Conservation (phyloP, 805 yeast genomes). For the Metschnikowia hibisci region DNA sequence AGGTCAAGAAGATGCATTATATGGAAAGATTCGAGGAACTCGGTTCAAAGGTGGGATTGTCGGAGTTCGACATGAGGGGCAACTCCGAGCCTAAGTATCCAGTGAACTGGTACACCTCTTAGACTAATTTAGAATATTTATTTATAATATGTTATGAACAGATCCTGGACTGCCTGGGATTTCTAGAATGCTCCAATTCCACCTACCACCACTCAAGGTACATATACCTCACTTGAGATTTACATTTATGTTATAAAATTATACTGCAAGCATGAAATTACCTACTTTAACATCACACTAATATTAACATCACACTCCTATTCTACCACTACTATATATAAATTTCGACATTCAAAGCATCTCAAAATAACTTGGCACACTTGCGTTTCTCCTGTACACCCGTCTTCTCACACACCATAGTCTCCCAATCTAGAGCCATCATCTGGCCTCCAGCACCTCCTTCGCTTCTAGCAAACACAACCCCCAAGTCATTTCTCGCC, state of each 20-base stretch:
- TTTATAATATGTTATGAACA: not conserved
- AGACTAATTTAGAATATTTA: not conserved
- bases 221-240: too few relatives aligned
- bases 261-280: too few relatives aligned
- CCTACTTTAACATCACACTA: too few relatives aligned
- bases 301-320: too few relatives aligned
- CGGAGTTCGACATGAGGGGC: slow-evolving; percentile 75
- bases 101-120: slow-evolving; percentile 14
- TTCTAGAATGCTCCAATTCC: too few relatives aligned
- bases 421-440: slow-evolving; percentile 94
- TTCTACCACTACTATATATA: not conserved
- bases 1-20: slow-evolving; percentile 56
- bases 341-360: too few relatives aligned
- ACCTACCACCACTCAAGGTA: too few relatives aligned
- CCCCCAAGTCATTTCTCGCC: slow-evolving; percentile 89
- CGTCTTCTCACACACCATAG: slow-evolving; percentile 75
- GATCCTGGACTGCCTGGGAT: too few relatives aligned
- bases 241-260: too few relatives aligned
- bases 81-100: slow-evolving; percentile 28
- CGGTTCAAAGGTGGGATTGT: slow-evolving; percentile 72
- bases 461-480: slow-evolving; percentile 75
- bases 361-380: slow-evolving; percentile 76
- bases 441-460: slow-evolving; percentile 68
- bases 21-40: slow-evolving; percentile 64
- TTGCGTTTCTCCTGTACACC: slow-evolving; percentile 78